phyloP scores from a whole-genome alignment of 169 alveolate genomes.

The Plasmodium reichenowi region DNA sequence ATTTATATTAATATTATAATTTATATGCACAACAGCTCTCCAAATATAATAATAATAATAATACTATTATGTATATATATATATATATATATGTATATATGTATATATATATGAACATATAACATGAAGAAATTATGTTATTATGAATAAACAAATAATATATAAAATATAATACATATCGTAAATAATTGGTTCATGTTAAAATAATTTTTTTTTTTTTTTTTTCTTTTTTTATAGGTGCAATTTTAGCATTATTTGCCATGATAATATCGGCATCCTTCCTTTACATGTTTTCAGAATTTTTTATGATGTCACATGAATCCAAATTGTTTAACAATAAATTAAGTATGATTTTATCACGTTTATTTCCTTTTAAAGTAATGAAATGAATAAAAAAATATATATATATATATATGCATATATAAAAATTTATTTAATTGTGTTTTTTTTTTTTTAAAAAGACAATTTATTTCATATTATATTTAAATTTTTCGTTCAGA shows the following conservation, averaged over 20 bases:
- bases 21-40: too few species aligned
- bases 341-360: slow-evolving; percentile 48
- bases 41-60: too few species aligned
- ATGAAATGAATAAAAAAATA: slow-evolving; percentile 10
- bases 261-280: slow-evolving; percentile 70
- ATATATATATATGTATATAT: too few species aligned
- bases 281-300: slow-evolving; percentile 76
- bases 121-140: too few species aligned
- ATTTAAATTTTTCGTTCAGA: slow-evolving; percentile 8
- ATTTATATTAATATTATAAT: too few species aligned
- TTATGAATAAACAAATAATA: too few species aligned
- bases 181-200: too few species aligned
- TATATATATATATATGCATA: not conserved
- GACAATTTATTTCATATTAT: not conserved
- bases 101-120: too few species aligned
- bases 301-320: slow-evolving; percentile 57
- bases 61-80: too few species aligned
- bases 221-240: slow-evolving; percentile 40
- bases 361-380: slow-evolving; percentile 73
- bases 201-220: not conserved
- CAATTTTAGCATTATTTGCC: slow-evolving; percentile 60
- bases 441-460: slow-evolving; percentile 4
- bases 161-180: too few species aligned
- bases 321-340: slow-evolving; percentile 61
- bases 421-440: not conserved